Conservation (phyloP, 768 basidiomycete genomes). For the Calvatia gigantea region DNA sequence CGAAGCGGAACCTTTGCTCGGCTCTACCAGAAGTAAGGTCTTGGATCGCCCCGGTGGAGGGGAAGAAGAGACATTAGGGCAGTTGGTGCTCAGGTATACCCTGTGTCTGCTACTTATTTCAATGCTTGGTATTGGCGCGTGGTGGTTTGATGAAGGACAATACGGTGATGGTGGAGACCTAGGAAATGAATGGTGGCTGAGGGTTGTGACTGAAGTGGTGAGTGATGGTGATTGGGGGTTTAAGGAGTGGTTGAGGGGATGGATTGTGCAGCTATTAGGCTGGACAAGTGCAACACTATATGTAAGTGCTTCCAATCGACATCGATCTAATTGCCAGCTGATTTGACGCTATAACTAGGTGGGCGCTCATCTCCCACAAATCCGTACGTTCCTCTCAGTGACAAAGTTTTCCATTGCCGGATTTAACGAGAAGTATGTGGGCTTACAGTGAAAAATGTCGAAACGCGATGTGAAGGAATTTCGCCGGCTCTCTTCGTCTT, state of each 20-base stretch:
- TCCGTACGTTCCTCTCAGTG: conserved; percentile 32
- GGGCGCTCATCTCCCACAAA: conserved; percentile 79
- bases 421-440: not conserved
- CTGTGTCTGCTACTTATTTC: conserved; percentile 58
- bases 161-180: not conserved
- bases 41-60: not conserved
- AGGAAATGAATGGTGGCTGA: not conserved
- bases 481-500: conserved; percentile 92
- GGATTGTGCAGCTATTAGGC: conserved; percentile 75
- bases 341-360: conserved; percentile 31
- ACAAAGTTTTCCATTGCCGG: too few relatives aligned
- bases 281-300: conserved; percentile 85
- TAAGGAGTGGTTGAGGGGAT: conserved; percentile 34
- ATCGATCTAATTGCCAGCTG: not conserved
- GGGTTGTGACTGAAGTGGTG: conserved; percentile 23
- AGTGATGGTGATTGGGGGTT: conserved; percentile 21
- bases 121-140: conserved; percentile 60
- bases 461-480: conserved; percentile 88
- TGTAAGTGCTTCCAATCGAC: conserved; percentile 51
- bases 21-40: not conserved
- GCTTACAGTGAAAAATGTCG: conserved; percentile 79
- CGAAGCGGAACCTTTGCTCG: conserved; percentile 6
- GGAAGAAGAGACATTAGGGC: conserved; percentile 7
- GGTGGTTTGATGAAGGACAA: conserved; percentile 55
- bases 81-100: conserved; percentile 33